Percentiles rank a stretch among this genome's conserved stretches.
Evolutionary conservation across 495 filamentous ascomycete species (phyloP).

Genomic region (Neurospora terricola): DNA sequence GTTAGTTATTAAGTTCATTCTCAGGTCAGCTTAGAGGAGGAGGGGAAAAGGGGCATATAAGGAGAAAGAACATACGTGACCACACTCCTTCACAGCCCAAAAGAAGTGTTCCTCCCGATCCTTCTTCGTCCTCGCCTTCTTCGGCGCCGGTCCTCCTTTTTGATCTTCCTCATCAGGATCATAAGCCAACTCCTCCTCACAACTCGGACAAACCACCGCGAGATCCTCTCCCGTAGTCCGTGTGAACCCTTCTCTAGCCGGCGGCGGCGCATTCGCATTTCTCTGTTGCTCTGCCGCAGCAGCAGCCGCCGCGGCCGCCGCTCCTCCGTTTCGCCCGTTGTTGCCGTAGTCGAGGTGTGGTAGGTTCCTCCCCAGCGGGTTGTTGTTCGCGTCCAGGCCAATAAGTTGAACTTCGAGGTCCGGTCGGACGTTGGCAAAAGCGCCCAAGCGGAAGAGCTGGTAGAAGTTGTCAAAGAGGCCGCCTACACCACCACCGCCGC

Average conservation of each 20-base stretch:
- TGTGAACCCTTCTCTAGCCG: slow-evolving; percentile 30
- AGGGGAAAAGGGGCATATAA: not conserved
- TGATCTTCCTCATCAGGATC: slow-evolving; percentile 23
- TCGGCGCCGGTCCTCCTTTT: slow-evolving; percentile 14
- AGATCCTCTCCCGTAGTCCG: slow-evolving; percentile 31
- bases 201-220: slow-evolving; percentile 34
- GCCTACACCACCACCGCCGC: not conserved
- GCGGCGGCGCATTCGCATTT: slow-evolving; percentile 22
- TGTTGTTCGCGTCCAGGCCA: slow-evolving; percentile 7
- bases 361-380: slow-evolving; percentile 19
- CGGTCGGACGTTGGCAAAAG: not conserved
- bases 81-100: slow-evolving; percentile 40
- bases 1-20: not conserved
- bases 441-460: not conserved
- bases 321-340: slow-evolving; percentile 13
- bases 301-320: not conserved
- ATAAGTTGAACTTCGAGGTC: slow-evolving; percentile 12
- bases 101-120: slow-evolving; percentile 38
- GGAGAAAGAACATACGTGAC: slow-evolving; percentile 29
- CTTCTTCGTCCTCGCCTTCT: slow-evolving; percentile 30
- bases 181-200: slow-evolving; percentile 36
- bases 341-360: slow-evolving; percentile 21
- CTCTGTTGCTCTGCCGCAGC: slow-evolving; percentile 5
- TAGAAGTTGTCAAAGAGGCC: not conserved
- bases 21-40: not conserved